These are phyloP conservation scores for Sophora flavescens DNA, from an alignment of 306 rosid species.

Conservation along the genomic window DNA sequence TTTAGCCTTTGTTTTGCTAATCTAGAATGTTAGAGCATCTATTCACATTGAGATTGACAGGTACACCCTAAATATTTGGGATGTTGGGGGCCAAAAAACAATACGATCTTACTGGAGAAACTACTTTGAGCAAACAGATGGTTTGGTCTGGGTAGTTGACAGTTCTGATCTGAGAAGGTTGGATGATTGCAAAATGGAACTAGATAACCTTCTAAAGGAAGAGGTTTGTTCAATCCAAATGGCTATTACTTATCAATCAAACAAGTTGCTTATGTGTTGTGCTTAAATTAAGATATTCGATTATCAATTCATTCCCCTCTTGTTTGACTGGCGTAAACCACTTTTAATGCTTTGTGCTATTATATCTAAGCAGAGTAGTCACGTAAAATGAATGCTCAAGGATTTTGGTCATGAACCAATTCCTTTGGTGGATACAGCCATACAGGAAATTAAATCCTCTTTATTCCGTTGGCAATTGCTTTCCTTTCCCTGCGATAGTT, in stretches of 20 bases:
- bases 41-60: constrained; percentile 53
- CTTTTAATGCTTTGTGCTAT: constrained; percentile 9
- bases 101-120: constrained; percentile 95
- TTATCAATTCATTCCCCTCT: not conserved
- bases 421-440: constrained; percentile 24
- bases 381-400: constrained; percentile 4
- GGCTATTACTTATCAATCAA: constrained; percentile 1
- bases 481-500: constrained; percentile 32
- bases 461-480: not conserved
- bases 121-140: constrained; percentile 95
- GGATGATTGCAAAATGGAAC: constrained; percentile 88
- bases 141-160: constrained; percentile 92
- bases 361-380: not conserved
- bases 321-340: constrained; percentile 16
- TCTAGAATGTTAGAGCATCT: constrained; percentile 25
- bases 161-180: constrained; percentile 88
- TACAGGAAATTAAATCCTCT: not conserved
- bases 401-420: constrained; percentile 7
- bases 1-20: constrained; percentile 11
- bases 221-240: constrained; percentile 60
- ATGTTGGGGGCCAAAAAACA: constrained; percentile 93
- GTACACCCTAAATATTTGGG: constrained; percentile 85
- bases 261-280: constrained; percentile 10
- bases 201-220: constrained; percentile 90
- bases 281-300: constrained; percentile 6